Conservation (phyloP, 2,329 filamentous ascomycete species). For the Aspergillus quadrilineatus region DNA sequence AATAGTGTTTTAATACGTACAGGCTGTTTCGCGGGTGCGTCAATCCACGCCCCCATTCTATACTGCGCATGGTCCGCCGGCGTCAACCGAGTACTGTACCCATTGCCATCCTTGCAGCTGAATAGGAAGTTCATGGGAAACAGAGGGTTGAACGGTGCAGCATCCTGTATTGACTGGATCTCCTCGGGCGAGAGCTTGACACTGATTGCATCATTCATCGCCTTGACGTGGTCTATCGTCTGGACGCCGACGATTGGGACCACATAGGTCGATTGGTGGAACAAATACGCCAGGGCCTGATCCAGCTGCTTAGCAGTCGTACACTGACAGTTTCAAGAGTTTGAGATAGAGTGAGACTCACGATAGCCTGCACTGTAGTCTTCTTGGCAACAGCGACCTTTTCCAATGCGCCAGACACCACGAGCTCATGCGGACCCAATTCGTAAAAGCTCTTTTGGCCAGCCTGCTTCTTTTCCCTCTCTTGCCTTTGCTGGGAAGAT, state of each 20-base stretch:
- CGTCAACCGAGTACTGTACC: constrained; percentile 1
- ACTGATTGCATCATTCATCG: neutral
- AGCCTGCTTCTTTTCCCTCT: neutral
- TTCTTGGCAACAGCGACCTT: constrained; percentile 4
- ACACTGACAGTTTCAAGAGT: no score
- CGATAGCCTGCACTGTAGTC: constrained; percentile 9
- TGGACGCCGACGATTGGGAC: constrained; percentile 10
- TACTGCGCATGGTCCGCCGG: neutral
- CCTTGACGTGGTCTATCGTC: constrained; percentile 4
- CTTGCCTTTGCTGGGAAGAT: neutral
- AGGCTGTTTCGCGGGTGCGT: neutral
- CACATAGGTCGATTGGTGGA: constrained; percentile 10
- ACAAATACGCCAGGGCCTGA: constrained; percentile 4
- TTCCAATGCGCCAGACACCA: constrained; percentile 12
- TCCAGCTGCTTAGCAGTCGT: neutral
- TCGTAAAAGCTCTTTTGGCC: constrained; percentile 4
- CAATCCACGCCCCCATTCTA: neutral
- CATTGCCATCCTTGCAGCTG: neutral
- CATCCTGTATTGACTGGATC: neutral
- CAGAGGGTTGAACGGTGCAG: neutral
- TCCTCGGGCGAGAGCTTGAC: neutral
- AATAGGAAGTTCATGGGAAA: constrained; percentile 6
- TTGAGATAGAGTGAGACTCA: neutral
- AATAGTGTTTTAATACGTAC: neutral
- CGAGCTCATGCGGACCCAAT: neutral